These are phyloP conservation scores for Coemansia biformis DNA, from an alignment of 192 early-diverging fungal genomes.

Conservation along the genomic window DNA sequence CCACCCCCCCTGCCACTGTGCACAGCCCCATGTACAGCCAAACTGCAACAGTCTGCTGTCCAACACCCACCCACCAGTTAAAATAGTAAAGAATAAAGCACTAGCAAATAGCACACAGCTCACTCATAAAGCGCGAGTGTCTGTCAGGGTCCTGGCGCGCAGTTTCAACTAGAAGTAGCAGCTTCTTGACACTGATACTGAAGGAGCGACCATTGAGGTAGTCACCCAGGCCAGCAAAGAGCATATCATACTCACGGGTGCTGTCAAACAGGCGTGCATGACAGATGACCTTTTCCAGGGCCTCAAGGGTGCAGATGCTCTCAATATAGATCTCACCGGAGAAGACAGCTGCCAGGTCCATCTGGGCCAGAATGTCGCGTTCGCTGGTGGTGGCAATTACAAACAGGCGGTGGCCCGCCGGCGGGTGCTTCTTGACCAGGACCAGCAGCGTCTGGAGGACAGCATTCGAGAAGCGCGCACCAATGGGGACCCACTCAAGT, in stretches of 20 bases:
- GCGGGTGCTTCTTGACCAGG: slow-evolving; percentile 86
- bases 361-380: slow-evolving; percentile 70
- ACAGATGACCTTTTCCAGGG: slow-evolving; percentile 61
- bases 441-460: slow-evolving; percentile 91
- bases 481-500: slow-evolving; percentile 92
- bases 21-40: too few relatives aligned
- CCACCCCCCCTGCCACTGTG: too few relatives aligned
- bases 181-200: slow-evolving; percentile 84
- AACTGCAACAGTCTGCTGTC: too few relatives aligned
- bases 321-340: slow-evolving; percentile 78
- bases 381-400: slow-evolving; percentile 86
- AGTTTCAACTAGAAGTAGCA: slow-evolving; percentile 88
- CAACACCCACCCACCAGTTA: too few relatives aligned
- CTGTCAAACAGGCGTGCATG: slow-evolving; percentile 65
- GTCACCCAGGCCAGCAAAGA: slow-evolving; percentile 53
- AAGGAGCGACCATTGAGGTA: slow-evolving; percentile 56
- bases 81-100: too few relatives aligned
- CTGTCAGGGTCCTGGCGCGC: slow-evolving; percentile 71
- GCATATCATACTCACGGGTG: slow-evolving; percentile 52
- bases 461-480: slow-evolving; percentile 89
- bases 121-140: slow-evolving; percentile 23
- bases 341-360: slow-evolving; percentile 85
- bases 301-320: slow-evolving; percentile 62
- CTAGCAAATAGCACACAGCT: slow-evolving; percentile 28
- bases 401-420: slow-evolving; percentile 77